These are phyloP conservation scores for Ascochyta lentis DNA, from an alignment of 2,329 filamentous ascomycete species.

Conservation along the genomic window DNA sequence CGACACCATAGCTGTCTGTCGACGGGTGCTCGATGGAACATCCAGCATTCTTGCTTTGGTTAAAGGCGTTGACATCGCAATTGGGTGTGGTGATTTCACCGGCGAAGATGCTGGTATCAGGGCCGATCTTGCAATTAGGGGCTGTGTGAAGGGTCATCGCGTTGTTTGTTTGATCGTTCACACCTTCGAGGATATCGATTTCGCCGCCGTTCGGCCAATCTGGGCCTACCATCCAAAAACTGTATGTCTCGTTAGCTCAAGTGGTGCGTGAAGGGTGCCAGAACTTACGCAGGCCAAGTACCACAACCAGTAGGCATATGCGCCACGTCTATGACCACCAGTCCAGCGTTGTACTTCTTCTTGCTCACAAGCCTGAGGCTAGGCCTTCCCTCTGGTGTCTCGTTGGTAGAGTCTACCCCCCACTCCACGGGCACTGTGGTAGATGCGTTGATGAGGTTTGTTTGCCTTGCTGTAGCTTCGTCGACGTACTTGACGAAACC, in stretches of 20 bases:
- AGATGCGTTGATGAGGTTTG: slow-evolving; percentile 49
- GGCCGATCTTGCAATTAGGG: slow-evolving; percentile 52
- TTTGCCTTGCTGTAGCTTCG: slow-evolving; percentile 45
- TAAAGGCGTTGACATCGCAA: slow-evolving; percentile 56
- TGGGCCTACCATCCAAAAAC: slow-evolving; percentile 44
- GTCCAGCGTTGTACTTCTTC: slow-evolving; percentile 54
- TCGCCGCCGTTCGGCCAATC: slow-evolving; percentile 51
- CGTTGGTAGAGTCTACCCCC: slow-evolving; percentile 53
- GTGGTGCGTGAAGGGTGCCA: not conserved
- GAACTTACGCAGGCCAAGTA: slow-evolving; percentile 57
- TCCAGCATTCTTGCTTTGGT: slow-evolving; percentile 50
- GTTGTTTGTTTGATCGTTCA: slow-evolving; percentile 53
- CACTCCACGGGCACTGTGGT: slow-evolving; percentile 50
- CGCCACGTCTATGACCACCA: slow-evolving; percentile 58
- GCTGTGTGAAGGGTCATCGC: slow-evolving; percentile 57
- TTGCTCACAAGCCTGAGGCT: slow-evolving; percentile 58
- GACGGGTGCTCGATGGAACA: slow-evolving; percentile 52
- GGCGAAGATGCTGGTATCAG: slow-evolving; percentile 52
- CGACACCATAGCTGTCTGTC: slow-evolving; percentile 57
- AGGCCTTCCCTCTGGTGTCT: slow-evolving; percentile 50
- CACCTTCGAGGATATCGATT: slow-evolving; percentile 59
- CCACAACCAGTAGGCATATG: slow-evolving; percentile 61
- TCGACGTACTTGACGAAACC: slow-evolving; percentile 53
- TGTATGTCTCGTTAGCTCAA: slow-evolving; percentile 21
- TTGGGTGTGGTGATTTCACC: slow-evolving; percentile 57